Percentiles rank a stretch among this genome's conserved stretches.
phyloP scores from a whole-genome alignment of 495 filamentous ascomycete genomes.

The Bathelium albidoporum region DNA sequence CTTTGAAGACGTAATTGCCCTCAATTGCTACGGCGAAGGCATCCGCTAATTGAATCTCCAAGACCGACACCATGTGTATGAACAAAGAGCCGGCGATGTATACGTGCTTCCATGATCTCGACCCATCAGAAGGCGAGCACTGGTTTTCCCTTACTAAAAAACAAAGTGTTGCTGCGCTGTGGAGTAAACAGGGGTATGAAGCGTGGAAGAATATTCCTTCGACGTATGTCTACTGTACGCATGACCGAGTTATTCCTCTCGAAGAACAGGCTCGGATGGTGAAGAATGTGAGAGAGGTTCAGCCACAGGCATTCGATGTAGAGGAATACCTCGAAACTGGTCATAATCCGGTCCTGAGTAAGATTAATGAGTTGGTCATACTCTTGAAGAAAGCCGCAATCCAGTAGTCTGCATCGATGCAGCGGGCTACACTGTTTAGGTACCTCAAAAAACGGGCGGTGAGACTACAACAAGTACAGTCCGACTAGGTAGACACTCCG shows the following conservation, averaged over 20 bases:
- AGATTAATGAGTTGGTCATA: not conserved
- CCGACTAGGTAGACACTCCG: no score
- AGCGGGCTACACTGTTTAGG: no score
- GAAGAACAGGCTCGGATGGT: conserved; percentile 32
- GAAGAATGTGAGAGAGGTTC: conserved; percentile 21
- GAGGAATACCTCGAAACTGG: conserved; percentile 19
- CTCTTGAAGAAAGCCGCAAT: conserved; percentile 3
- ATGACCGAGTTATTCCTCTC: conserved; percentile 33
- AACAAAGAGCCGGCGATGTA: not conserved
- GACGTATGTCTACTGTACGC: conserved; percentile 40
- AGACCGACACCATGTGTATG: not conserved
- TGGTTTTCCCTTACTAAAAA: not conserved
- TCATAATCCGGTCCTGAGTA: conserved; percentile 20
- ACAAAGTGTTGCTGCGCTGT: not conserved
- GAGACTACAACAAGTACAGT: no score
- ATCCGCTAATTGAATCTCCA: not conserved
- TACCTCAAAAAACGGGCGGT: no score
- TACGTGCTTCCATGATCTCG: not conserved
- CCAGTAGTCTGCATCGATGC: no score
- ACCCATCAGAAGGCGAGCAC: not conserved
- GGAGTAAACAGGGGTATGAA: conserved; percentile 26
- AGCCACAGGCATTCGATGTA: conserved; percentile 21
- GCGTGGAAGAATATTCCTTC: conserved; percentile 39
- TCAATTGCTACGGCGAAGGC: not conserved
- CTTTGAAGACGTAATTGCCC: not conserved